Percentiles rank a stretch among this genome's conserved stretches.
Evolutionary conservation across 2,329 filamentous ascomycete genomes (phyloP).

Genomic region (Phaeosphaeria sp.): DNA sequence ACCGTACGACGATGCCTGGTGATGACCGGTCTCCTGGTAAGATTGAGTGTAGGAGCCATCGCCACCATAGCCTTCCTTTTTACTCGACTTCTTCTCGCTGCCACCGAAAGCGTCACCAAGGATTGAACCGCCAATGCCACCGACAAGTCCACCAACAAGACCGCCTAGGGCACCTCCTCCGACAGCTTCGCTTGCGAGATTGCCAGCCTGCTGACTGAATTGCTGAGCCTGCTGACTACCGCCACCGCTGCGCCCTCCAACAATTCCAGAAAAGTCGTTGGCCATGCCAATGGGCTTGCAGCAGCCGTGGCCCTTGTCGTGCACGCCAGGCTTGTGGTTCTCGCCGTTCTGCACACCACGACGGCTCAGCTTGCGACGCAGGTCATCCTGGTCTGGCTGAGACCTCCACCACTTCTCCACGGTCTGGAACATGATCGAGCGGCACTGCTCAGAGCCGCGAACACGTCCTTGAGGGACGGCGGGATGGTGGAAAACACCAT

Average conservation of each 20-base stretch:
- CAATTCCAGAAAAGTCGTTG: slow-evolving; percentile 57
- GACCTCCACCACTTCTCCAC: slow-evolving; percentile 82
- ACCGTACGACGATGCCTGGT: slow-evolving; percentile 41
- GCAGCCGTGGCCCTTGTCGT: slow-evolving; percentile 86
- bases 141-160: slow-evolving; percentile 72
- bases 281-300: slow-evolving; percentile 80
- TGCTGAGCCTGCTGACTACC: slow-evolving; percentile 48
- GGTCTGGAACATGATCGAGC: slow-evolving; percentile 77
- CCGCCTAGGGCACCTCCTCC: slow-evolving; percentile 72
- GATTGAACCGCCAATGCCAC: slow-evolving; percentile 64
- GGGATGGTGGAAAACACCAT: slow-evolving; percentile 87
- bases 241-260: slow-evolving; percentile 54
- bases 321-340: slow-evolving; percentile 86
- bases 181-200: slow-evolving; percentile 65
- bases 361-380: slow-evolving; percentile 78
- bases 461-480: slow-evolving; percentile 75
- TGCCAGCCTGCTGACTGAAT: slow-evolving; percentile 51
- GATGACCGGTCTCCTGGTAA: slow-evolving; percentile 67
- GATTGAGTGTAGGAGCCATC: slow-evolving; percentile 69
- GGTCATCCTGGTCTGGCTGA: slow-evolving; percentile 67
- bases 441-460: slow-evolving; percentile 71
- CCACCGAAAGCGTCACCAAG: slow-evolving; percentile 66
- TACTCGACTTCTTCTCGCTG: slow-evolving; percentile 62
- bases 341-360: slow-evolving; percentile 77
- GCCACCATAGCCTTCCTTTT: slow-evolving; percentile 60